Conservation (phyloP, 1,284 basidiomycete genomes). For the Microbotryomycetes sp. region DNA sequence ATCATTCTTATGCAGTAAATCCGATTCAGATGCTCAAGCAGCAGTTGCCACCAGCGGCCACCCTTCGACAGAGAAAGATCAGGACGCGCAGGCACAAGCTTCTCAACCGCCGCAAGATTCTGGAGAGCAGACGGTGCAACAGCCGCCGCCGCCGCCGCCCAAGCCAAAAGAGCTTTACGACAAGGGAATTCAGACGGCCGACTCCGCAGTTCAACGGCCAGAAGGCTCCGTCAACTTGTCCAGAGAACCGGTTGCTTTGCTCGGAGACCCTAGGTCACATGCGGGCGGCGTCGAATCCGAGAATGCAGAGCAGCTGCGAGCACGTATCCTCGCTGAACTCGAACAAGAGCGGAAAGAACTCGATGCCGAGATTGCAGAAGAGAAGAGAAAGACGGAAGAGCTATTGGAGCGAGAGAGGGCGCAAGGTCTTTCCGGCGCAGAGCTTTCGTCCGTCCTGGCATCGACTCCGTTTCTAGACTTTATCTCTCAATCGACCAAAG, state of each 20-base stretch:
- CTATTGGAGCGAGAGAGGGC: conserved; percentile 72
- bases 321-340: conserved; percentile 52
- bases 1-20: no score
- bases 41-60: no score
- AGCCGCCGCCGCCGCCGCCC: not conserved
- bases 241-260: not conserved
- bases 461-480: conserved; percentile 88
- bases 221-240: no score
- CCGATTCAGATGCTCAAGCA: no score
- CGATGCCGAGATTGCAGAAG: conserved; percentile 59
- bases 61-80: no score
- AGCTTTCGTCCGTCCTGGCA: conserved; percentile 67
- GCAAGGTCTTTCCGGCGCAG: conserved; percentile 75
- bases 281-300: conserved; percentile 40
- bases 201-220: not conserved
- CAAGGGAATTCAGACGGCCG: conserved; percentile 29
- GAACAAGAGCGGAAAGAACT: conserved; percentile 58
- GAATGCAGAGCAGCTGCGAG: conserved; percentile 57
- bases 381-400: conserved; percentile 69
- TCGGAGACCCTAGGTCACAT: not conserved
- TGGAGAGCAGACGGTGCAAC: no score
- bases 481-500: conserved; percentile 88
- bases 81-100: no score
- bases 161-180: conserved; percentile 25
- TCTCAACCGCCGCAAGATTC: no score